These are phyloP conservation scores for Cupressus sempervirens DNA, from an alignment of 75 land plant genomes.

Conservation along the genomic window DNA sequence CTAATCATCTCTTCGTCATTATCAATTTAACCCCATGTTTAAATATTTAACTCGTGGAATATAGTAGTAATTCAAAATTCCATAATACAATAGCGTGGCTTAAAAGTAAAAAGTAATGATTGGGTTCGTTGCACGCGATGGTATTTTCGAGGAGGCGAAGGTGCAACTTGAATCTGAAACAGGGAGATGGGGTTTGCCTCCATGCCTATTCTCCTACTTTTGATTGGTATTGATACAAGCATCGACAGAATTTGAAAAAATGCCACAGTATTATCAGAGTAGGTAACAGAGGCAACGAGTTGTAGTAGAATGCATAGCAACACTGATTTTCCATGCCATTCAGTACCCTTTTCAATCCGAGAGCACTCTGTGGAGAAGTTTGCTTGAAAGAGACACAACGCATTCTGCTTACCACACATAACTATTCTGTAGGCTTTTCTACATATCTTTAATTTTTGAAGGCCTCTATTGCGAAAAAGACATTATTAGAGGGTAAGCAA, in stretches of 20 bases:
- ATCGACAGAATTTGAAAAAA: not conserved
- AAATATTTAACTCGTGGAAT: too few relatives aligned
- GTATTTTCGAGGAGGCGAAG: too few relatives aligned
- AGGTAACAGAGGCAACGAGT: not conserved
- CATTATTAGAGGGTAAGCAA: not conserved
- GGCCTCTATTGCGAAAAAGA: not conserved
- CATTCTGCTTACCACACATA: not conserved
- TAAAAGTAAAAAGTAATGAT: too few relatives aligned
- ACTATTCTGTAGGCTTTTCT: not conserved
- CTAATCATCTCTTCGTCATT: too few relatives aligned
- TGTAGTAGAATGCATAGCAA: not conserved
- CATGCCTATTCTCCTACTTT: not conserved
- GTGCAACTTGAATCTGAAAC: too few relatives aligned
- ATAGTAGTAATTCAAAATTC: too few relatives aligned
- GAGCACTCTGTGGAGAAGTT: not conserved
- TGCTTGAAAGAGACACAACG: not conserved
- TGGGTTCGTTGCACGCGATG: too few relatives aligned
- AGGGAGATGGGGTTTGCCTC: too few relatives aligned
- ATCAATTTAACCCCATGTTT: too few relatives aligned
- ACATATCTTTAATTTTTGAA: not conserved
- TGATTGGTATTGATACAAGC: not conserved
- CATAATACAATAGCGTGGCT: too few relatives aligned
- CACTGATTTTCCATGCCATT: not conserved
- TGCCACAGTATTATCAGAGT: not conserved
- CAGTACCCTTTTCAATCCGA: not conserved